Evolutionary conservation across 345 rosid genomes (phyloP).

Genomic region (Boechera retrofracta): DNA sequence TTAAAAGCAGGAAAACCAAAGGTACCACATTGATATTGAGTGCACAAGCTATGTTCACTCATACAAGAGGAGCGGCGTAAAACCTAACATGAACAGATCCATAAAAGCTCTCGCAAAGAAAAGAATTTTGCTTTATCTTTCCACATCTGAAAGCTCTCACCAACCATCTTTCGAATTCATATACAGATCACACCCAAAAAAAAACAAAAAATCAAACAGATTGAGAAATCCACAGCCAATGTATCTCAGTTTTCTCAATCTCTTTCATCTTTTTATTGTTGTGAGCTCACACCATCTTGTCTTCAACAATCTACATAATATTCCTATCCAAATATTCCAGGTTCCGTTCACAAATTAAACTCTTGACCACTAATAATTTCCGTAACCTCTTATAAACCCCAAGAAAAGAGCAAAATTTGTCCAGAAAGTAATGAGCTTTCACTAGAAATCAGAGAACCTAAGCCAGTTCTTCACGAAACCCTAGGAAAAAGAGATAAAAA

Average conservation of each 20-base stretch:
- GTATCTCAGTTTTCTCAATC: not conserved
- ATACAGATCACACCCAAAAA: not conserved
- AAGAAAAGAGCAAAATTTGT: not conserved
- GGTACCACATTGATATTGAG: slow-evolving; percentile 13
- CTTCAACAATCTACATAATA: not conserved
- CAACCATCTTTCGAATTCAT: not conserved
- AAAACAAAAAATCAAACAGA: not conserved
- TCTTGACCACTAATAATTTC: not conserved
- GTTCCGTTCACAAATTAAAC: not conserved
- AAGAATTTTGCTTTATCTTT: not conserved
- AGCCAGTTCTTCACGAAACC: not conserved
- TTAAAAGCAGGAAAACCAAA: not conserved
- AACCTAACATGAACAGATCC: not conserved
- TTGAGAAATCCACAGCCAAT: slow-evolving; percentile 10
- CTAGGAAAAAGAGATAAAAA: slow-evolving; percentile 25
- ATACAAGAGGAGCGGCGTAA: no score
- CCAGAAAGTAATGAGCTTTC: not conserved
- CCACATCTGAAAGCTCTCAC: slow-evolving; percentile 1
- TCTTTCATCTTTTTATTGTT: not conserved
- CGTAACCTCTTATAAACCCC: not conserved
- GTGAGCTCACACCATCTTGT: slow-evolving; percentile 1
- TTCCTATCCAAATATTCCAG: not conserved
- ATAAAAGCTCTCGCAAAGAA: not conserved
- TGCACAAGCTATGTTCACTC: not conserved
- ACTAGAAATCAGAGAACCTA: not conserved